phyloP scores from a whole-genome alignment of 2,329 filamentous ascomycete species.

The Orbilia javanica region DNA sequence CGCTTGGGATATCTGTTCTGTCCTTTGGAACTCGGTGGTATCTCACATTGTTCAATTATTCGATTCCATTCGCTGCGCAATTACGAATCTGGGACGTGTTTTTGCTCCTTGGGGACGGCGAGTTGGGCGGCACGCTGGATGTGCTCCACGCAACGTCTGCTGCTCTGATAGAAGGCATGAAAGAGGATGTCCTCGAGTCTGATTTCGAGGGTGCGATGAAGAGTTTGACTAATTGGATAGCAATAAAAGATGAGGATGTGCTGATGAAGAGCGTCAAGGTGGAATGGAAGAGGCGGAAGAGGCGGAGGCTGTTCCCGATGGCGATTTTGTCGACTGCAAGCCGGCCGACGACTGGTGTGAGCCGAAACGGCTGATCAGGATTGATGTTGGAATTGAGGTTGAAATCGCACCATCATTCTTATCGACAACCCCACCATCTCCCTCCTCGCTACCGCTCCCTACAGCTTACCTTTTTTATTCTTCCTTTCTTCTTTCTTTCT shows the following conservation, averaged over 20 bases:
- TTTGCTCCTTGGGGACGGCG: constrained; percentile 86
- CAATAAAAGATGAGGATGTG: constrained; percentile 91
- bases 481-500: neutral
- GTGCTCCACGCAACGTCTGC: constrained; percentile 90
- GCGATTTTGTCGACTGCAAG: constrained; percentile 17
- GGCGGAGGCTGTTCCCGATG: constrained; percentile 52
- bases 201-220: constrained; percentile 99
- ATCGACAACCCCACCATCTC: neutral
- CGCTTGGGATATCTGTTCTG: constrained; percentile 84
- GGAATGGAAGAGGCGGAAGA: constrained; percentile 77
- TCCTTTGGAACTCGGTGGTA: constrained; percentile 99
- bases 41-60: constrained; percentile 95
- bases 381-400: neutral
- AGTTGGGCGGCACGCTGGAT: constrained; percentile 79
- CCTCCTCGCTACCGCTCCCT: neutral
- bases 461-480: neutral
- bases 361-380: neutral
- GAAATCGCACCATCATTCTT: neutral
- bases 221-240: constrained; percentile 91
- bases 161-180: constrained; percentile 88
- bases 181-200: constrained; percentile 87
- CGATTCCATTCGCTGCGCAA: constrained; percentile 92
- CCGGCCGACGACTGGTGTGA: constrained; percentile 67
- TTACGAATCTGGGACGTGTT: constrained; percentile 98
- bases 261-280: constrained; percentile 90